A percentile compares a stretch with the other conserved stretches of the same genome.
Evolutionary conservation across 2,329 filamentous ascomycete genomes (phyloP).

Genomic region (Stachybotrys echinatus): DNA sequence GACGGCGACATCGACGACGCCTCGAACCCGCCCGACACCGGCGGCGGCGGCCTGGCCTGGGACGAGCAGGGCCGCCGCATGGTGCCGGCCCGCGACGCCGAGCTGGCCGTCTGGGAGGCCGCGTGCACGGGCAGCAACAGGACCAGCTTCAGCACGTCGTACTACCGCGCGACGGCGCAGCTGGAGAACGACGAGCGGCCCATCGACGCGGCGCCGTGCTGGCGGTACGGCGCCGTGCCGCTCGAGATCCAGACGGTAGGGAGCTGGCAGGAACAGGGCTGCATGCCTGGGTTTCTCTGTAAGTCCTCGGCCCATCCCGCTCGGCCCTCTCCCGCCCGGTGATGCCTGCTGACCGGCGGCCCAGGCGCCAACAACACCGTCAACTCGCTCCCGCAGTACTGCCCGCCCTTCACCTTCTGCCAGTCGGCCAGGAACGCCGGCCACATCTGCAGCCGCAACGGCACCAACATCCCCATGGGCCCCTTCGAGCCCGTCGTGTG

Average conservation of each 20-base stretch:
- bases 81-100: constrained; percentile 16
- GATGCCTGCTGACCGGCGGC: constrained; percentile 6
- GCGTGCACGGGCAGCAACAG: constrained; percentile 36
- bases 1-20: constrained; percentile 26
- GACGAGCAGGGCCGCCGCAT: constrained; percentile 16
- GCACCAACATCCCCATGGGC: constrained; percentile 34
- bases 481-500: constrained; percentile 48
- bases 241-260: constrained; percentile 31
- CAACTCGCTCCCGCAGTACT: constrained; percentile 40
- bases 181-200: constrained; percentile 19
- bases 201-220: constrained; percentile 33
- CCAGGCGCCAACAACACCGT: constrained; percentile 38
- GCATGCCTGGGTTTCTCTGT: constrained; percentile 37
- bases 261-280: constrained; percentile 30
- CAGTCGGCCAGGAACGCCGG: constrained; percentile 29
- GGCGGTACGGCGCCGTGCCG: constrained; percentile 30
- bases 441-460: constrained; percentile 22
- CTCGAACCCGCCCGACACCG: constrained; percentile 28
- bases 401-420: constrained; percentile 31
- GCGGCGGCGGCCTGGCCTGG: constrained; percentile 20
- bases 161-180: constrained; percentile 26
- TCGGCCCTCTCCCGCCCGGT: not conserved
- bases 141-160: constrained; percentile 33
- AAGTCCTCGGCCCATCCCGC: constrained; percentile 9
- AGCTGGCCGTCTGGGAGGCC: constrained; percentile 28